phyloP scores from a whole-genome alignment of 352 stramenopile genomes.

The Thraustochytrium striatum region DNA sequence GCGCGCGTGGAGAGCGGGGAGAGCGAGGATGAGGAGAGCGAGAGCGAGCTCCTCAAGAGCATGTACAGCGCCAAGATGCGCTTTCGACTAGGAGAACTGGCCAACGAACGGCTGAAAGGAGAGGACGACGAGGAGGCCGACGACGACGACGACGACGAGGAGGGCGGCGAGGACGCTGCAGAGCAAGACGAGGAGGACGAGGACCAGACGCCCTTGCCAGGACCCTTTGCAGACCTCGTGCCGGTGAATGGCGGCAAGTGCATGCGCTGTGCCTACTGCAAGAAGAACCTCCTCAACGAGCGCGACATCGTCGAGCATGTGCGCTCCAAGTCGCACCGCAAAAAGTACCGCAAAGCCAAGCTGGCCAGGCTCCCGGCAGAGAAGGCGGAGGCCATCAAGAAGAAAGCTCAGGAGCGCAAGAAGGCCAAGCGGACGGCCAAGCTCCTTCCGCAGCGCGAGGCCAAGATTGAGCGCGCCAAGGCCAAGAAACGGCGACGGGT shows the following conservation, averaged over 20 bases:
- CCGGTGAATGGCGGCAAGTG: conserved; percentile 22
- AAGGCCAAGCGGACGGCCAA: background rate
- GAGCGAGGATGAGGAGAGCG: background rate
- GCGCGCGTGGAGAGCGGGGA: background rate
- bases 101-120: background rate
- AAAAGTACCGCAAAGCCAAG: background rate
- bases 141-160: background rate
- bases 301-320: background rate
- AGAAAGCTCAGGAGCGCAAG: background rate
- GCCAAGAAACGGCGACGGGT: no score
- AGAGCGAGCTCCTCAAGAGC: background rate
- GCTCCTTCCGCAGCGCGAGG: background rate
- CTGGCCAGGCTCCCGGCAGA: background rate
- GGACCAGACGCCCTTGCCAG: background rate
- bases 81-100: background rate
- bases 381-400: background rate
- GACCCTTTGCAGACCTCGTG: background rate
- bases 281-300: conserved; percentile 3
- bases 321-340: background rate
- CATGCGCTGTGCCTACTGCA: background rate
- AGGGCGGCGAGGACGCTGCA: background rate
- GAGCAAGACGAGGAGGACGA: background rate
- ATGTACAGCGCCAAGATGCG: background rate
- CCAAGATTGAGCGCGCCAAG: background rate
- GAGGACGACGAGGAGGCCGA: background rate